phyloP scores from a whole-genome alignment of 164 flowering plant species.

The Saururus chinensis region DNA sequence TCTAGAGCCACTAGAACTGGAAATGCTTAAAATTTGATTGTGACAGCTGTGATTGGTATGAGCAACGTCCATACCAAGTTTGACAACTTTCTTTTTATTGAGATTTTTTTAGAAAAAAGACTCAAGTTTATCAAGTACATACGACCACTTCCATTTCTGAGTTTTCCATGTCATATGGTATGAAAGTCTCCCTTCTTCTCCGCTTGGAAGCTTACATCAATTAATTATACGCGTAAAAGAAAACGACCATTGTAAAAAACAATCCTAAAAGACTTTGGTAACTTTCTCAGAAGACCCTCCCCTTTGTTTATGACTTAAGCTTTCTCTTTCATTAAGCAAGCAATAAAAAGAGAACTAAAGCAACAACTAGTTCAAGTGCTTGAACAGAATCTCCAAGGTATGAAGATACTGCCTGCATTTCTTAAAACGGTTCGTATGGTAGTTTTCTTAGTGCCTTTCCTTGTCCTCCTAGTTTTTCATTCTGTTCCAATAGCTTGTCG shows the following conservation, averaged over 20 bases:
- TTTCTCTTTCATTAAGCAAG: neutral
- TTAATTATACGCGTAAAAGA: neutral
- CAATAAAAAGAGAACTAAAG: neutral
- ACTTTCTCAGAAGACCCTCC: neutral
- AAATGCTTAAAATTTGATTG: too few species aligned
- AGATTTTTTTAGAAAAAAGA: too few species aligned
- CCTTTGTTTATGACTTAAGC: neutral
- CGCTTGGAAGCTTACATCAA: neutral
- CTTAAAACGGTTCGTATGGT: neutral
- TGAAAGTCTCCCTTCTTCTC: neutral
- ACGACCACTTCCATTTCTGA: too few species aligned
- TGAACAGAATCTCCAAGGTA: neutral
- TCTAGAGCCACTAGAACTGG: too few species aligned
- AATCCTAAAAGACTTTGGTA: neutral
- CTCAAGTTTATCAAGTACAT: too few species aligned
- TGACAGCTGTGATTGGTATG: too few species aligned
- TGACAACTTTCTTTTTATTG: too few species aligned
- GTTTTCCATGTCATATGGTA: too few species aligned
- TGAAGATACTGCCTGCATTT: neutral
- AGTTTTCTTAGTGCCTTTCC: neutral
- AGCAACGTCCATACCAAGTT: too few species aligned
- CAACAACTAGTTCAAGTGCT: neutral
- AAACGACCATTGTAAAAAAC: neutral
- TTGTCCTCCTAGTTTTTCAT: neutral
- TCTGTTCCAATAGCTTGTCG: neutral